A percentile compares a stretch with the other conserved stretches of the same genome.
These are phyloP conservation scores for Penicillium sp. DNA, from an alignment of 2,329 filamentous ascomycete genomes.

Conservation along the genomic window DNA sequence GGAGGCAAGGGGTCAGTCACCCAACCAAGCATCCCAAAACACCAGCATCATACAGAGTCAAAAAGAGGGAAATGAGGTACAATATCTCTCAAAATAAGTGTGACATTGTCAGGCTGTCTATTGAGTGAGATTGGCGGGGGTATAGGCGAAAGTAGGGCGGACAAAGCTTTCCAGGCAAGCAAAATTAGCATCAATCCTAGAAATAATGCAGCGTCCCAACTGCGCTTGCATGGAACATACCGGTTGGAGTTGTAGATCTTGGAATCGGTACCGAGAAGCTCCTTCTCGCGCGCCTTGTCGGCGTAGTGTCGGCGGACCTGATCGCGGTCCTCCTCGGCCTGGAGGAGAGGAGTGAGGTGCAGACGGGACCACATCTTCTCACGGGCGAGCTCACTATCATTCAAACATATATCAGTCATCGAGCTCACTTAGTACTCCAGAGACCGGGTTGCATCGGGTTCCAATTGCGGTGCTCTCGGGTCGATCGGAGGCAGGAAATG, in stretches of 20 bases:
- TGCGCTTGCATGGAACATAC: constrained; percentile 52
- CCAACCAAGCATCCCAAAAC: constrained; percentile 6
- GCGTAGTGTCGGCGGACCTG: constrained; percentile 83
- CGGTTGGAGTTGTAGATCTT: constrained; percentile 86
- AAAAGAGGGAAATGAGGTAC: constrained; percentile 6
- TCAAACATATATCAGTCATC: constrained; percentile 4
- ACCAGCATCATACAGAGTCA: constrained; percentile 10
- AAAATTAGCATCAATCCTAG: constrained; percentile 6
- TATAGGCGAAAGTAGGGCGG: constrained; percentile 73
- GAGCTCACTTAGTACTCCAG: not conserved
- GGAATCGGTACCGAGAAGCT: constrained; percentile 77
- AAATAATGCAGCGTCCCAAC: not conserved
- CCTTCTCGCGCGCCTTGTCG: constrained; percentile 85
- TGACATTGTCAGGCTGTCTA: constrained; percentile 39
- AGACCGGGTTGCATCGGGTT: not conserved
- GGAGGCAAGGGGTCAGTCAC: constrained; percentile 8
- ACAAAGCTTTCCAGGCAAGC: constrained; percentile 61
- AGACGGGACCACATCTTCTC: constrained; percentile 99
- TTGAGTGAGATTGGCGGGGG: constrained; percentile 63
- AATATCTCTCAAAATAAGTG: constrained; percentile 8
- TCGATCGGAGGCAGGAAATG: constrained; percentile 9
- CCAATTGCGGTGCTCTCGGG: constrained; percentile 12
- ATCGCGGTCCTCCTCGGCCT: constrained; percentile 96
- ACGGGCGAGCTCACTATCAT: constrained; percentile 78
- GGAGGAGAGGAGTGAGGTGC: constrained; percentile 86